Conservation (phyloP, 441 rosid genomes). For the Adansonia madagascariensis region DNA sequence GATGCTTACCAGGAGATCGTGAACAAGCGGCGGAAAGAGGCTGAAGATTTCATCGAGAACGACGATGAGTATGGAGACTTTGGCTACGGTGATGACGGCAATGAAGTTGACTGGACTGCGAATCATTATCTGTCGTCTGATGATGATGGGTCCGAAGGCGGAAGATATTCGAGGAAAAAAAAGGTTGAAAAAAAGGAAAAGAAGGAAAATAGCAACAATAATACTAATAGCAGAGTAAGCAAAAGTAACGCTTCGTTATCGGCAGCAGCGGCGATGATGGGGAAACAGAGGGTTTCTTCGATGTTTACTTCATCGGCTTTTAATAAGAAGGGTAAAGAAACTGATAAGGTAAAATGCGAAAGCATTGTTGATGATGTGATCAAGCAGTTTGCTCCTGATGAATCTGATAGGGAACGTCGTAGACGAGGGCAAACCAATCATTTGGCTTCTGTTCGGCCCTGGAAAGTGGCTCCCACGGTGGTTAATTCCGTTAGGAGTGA, state of each 20-base stretch:
- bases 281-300: constrained; percentile 77
- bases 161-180: constrained; percentile 32
- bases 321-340: constrained; percentile 63
- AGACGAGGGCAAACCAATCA: constrained; percentile 48
- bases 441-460: constrained; percentile 1
- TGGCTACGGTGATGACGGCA: constrained; percentile 83
- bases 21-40: constrained; percentile 76
- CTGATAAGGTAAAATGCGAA: constrained; percentile 62
- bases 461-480: constrained; percentile 15
- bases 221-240: constrained; percentile 44
- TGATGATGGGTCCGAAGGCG: constrained; percentile 77
- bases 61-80: constrained; percentile 78
- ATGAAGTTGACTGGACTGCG: constrained; percentile 89
- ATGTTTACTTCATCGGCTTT: constrained; percentile 79
- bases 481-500: constrained; percentile 38
- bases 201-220: constrained; percentile 51
- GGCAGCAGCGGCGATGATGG: constrained; percentile 82
- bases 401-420: constrained; percentile 64
- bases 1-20: constrained; percentile 76
- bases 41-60: constrained; percentile 70
- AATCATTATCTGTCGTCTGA: constrained; percentile 64
- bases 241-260: constrained; percentile 58
- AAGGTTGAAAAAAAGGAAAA: constrained; percentile 47
- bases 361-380: constrained; percentile 78
- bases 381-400: constrained; percentile 84